These are phyloP conservation scores for Craspedostauros australis DNA, from an alignment of 108 stramenopile species.

Conservation along the genomic window DNA sequence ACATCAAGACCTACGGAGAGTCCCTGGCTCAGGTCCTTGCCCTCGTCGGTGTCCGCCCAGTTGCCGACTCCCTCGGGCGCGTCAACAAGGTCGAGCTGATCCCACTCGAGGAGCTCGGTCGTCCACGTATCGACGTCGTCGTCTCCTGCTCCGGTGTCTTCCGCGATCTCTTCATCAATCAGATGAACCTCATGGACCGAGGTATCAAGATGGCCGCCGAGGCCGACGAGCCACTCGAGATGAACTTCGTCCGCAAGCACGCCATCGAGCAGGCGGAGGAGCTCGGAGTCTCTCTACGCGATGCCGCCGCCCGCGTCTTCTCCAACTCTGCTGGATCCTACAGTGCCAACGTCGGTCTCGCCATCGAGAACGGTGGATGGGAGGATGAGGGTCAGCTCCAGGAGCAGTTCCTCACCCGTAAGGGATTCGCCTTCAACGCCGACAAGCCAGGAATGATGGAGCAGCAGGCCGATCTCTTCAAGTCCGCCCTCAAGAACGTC, in stretches of 20 bases:
- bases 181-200: conserved; percentile 97
- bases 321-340: conserved; percentile 96
- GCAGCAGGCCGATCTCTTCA: conserved; percentile 91
- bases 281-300: conserved; percentile 78
- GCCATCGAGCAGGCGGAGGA: conserved; percentile 89
- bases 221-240: conserved; percentile 88
- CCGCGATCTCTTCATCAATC: conserved; percentile 98
- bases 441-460: conserved; percentile 99
- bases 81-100: conserved; percentile 98
- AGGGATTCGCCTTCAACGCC: conserved; percentile 95
- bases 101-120: conserved; percentile 92
- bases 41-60: conserved; percentile 89
- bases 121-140: conserved; percentile 95
- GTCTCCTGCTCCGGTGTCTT: conserved; percentile 97
- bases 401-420: conserved; percentile 91
- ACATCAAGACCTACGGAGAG: conserved; percentile 98
- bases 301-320: conserved; percentile 93
- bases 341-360: conserved; percentile 95
- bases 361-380: conserved; percentile 98
- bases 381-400: conserved; percentile 91
- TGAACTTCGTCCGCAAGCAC: conserved; percentile 95
- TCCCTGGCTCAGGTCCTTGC: conserved; percentile 92
- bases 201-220: conserved; percentile 98
- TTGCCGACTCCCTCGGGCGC: conserved; percentile 91
- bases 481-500: conserved; percentile 86